Conservation (phyloP, 2,329 filamentous ascomycete species). For the Aureobasidium subglaciale region DNA sequence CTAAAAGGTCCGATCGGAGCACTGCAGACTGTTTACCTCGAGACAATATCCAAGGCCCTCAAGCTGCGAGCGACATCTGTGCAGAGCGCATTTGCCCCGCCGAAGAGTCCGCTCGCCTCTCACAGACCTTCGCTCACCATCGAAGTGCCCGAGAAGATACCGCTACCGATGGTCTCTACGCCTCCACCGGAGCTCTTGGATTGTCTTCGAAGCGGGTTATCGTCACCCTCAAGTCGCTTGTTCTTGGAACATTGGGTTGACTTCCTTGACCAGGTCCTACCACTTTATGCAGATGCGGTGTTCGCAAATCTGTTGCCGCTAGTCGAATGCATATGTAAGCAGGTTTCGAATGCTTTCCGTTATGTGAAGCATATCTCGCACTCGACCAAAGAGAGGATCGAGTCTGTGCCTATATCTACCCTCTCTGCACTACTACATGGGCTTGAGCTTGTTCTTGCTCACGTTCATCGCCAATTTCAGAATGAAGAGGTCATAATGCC, state of each 20-base stretch:
- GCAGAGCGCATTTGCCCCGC: neutral
- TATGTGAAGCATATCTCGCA: constrained; percentile 60
- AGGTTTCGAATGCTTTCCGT: constrained; percentile 67
- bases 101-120: neutral
- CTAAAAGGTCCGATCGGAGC: constrained; percentile 19
- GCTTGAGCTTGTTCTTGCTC: constrained; percentile 81
- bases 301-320: constrained; percentile 87
- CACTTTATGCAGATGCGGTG: constrained; percentile 74
- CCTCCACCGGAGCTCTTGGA: constrained; percentile 70
- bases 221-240: constrained; percentile 62
- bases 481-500: constrained; percentile 65
- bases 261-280: constrained; percentile 75
- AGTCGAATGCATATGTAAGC: constrained; percentile 78
- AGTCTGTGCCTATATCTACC: constrained; percentile 42
- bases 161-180: constrained; percentile 23
- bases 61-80: neutral
- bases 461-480: constrained; percentile 64
- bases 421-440: constrained; percentile 85
- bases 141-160: neutral
- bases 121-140: constrained; percentile 3
- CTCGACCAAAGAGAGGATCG: constrained; percentile 21
- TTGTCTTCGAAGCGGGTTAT: constrained; percentile 74
- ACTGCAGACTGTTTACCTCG: constrained; percentile 21
- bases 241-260: constrained; percentile 88
- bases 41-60: constrained; percentile 14